Percentiles rank a stretch among this genome's conserved stretches.
These are phyloP conservation scores for Talaromyces atroroseus DNA, from an alignment of 2,329 filamentous ascomycete species.

Conservation along the genomic window DNA sequence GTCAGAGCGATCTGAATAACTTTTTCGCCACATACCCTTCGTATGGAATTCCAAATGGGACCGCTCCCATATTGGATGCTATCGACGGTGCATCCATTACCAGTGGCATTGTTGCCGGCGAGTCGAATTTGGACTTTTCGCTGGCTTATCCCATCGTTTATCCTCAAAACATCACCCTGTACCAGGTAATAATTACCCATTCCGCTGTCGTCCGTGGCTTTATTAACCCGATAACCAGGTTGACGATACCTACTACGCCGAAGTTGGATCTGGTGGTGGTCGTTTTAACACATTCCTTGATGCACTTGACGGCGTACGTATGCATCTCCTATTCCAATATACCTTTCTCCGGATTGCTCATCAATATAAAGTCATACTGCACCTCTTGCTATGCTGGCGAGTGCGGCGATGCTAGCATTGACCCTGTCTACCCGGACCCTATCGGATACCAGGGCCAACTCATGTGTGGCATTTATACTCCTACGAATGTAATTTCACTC, in stretches of 20 bases:
- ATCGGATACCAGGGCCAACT: constrained; percentile 43
- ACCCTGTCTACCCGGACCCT: constrained; percentile 46
- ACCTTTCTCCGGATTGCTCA: background rate
- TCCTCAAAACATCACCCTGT: constrained; percentile 49
- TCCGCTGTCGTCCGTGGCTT: background rate
- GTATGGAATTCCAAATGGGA: constrained; percentile 35
- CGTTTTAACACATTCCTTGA: constrained; percentile 48
- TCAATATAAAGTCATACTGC: constrained; percentile 42
- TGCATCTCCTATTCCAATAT: background rate
- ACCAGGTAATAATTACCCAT: constrained; percentile 25
- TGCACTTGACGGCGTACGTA: constrained; percentile 44
- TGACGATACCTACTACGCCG: constrained; percentile 42
- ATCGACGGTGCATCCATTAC: constrained; percentile 45
- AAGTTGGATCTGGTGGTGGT: constrained; percentile 20
- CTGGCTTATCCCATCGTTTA: constrained; percentile 51
- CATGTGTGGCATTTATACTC: constrained; percentile 33
- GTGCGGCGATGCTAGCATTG: constrained; percentile 47
- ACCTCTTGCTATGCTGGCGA: constrained; percentile 47
- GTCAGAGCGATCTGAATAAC: constrained; percentile 45
- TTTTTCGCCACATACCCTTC: constrained; percentile 45
- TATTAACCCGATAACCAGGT: constrained; percentile 18
- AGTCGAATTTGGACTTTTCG: constrained; percentile 52
- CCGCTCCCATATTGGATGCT: constrained; percentile 41
- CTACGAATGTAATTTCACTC: constrained; percentile 55
- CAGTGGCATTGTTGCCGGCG: constrained; percentile 33